A percentile compares a stretch with the other conserved stretches of the same genome.
These are phyloP conservation scores for Leucoagaricus sp. DNA, from an alignment of 1,284 basidiomycete species.

Conservation along the genomic window DNA sequence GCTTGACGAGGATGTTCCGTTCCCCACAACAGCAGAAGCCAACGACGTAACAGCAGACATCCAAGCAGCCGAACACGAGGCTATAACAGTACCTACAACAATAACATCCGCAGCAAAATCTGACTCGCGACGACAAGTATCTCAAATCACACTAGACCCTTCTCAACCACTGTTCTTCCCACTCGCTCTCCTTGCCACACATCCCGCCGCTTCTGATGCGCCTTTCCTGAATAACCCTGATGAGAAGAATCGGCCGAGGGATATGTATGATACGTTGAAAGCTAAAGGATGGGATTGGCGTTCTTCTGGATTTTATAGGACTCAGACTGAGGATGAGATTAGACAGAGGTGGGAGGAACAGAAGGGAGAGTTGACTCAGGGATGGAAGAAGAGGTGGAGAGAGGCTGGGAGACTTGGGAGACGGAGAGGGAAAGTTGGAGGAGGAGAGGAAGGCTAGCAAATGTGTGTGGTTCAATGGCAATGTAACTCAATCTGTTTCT, in stretches of 20 bases:
- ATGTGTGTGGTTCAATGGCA: not conserved
- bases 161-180: slow-evolving; percentile 69
- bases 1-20: slow-evolving; percentile 52
- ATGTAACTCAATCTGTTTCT: no score
- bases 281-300: slow-evolving; percentile 46
- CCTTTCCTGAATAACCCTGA: slow-evolving; percentile 27
- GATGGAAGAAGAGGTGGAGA: slow-evolving; percentile 79
- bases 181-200: slow-evolving; percentile 26
- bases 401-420: slow-evolving; percentile 75
- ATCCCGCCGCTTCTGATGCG: slow-evolving; percentile 4
- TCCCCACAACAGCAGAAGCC: slow-evolving; percentile 21
- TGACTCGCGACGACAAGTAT: not conserved
- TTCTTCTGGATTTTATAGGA: slow-evolving; percentile 48
- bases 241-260: slow-evolving; percentile 25
- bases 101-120: slow-evolving; percentile 22
- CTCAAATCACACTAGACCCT: slow-evolving; percentile 42
- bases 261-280: slow-evolving; percentile 44
- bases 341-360: slow-evolving; percentile 70
- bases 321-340: slow-evolving; percentile 62
- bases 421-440: slow-evolving; percentile 37
- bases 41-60: slow-evolving; percentile 13
- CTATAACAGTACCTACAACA: not conserved
- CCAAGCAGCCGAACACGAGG: not conserved
- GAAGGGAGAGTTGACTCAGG: slow-evolving; percentile 70
- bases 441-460: not conserved